phyloP scores from a whole-genome alignment of 2,329 filamentous ascomycete genomes.

The Pseudocercospora vitis region DNA sequence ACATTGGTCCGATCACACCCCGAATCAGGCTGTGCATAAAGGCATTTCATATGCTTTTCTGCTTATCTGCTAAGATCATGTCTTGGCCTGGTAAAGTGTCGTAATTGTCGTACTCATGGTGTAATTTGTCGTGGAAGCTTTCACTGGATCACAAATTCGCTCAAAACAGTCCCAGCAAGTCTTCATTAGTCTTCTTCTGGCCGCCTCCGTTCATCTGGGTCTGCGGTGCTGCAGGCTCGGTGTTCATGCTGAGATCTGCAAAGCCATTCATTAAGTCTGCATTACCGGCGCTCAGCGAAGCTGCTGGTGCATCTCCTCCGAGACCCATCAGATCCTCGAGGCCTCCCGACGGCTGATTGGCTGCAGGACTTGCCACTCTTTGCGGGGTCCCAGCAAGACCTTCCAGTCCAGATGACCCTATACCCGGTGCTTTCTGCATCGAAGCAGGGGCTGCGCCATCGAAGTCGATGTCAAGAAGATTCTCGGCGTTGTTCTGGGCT shows the following conservation, averaged over 20 bases:
- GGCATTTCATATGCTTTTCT: no score
- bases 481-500: slow-evolving; percentile 82
- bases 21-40: no score
- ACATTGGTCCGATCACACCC: no score
- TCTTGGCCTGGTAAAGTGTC: no score
- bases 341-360: slow-evolving; percentile 51
- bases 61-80: no score
- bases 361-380: slow-evolving; percentile 63
- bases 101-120: no score
- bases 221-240: slow-evolving; percentile 65
- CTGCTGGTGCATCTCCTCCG: slow-evolving; percentile 45
- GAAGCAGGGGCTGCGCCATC: slow-evolving; percentile 92
- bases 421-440: slow-evolving; percentile 63
- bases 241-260: slow-evolving; percentile 73
- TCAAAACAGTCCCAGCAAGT: slow-evolving; percentile 57
- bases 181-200: slow-evolving; percentile 52
- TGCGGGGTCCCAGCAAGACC: slow-evolving; percentile 65
- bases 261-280: slow-evolving; percentile 78
- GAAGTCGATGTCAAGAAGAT: slow-evolving; percentile 93
- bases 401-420: slow-evolving; percentile 52
- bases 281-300: slow-evolving; percentile 34
- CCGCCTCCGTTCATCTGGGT: slow-evolving; percentile 53
- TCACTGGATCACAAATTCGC: background rate
- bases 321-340: slow-evolving; percentile 81
- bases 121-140: background rate